Evolutionary conservation across 2,329 filamentous ascomycete species (phyloP), one percentile per base, ranked within the genome.

Genomic region (Pseudogymnoascus sp.): DNA sequence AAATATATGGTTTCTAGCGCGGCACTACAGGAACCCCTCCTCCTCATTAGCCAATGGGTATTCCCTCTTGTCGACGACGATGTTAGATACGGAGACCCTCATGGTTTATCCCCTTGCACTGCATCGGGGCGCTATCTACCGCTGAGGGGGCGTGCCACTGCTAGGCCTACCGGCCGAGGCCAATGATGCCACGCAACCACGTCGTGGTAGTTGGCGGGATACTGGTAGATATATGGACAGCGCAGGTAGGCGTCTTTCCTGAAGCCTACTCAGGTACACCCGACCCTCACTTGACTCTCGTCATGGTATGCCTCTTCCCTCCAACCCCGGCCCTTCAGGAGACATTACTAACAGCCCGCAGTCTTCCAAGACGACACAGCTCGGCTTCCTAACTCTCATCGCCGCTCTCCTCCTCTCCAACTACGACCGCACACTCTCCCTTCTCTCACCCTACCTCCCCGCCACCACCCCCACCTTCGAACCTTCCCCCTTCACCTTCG

Each of bases 361-460:
- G 45, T 52, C 45, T 52, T 52, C 45, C n/a, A 52, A 33, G 25
- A 19, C 45, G 8, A 52, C 45, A 11, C 45, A 62, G 55, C 30
- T 62, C n/a, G n/a, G 22, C 4, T 30, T 55, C 49, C 49, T 55
- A 60, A 58, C 14, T 28, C 23, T 62, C 30, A 23, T 62, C 60
- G 6, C 30, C 9, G 30, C 45, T 16, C 28, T 35, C 45, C 9
- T 41, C 59, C 12, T 52, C 45, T 52, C 45, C 25, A 52, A 52
- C 25, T 52, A 52, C 9, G 25, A 52, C 25, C 45, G 45, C 45
- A 52, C 45, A 12, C 25, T 52, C 7, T 30, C 25, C n/a, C 14
- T 52, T 8, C 45, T 52, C 1, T 52, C 45, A 12, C 45, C 45
- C n/a, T 52, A 52, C 45, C 45, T 52, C 25, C 25, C n/a, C 8